phyloP scores from a whole-genome alignment of 495 filamentous ascomycete species.

The Thozetella sp. region DNA sequence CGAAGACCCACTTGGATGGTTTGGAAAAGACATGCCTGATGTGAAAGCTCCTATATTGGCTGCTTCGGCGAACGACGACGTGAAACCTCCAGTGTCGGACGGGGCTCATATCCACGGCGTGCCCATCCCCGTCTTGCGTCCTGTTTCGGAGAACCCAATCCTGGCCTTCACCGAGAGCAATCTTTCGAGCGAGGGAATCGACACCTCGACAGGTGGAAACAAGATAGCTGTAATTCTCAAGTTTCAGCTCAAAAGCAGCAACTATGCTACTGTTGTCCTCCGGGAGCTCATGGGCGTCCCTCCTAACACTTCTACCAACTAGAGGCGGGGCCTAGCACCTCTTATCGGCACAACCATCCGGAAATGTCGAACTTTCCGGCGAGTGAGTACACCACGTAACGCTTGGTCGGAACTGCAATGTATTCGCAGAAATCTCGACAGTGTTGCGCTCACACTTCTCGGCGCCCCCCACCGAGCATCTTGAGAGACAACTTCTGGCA shows the following conservation, averaged over 20 bases:
- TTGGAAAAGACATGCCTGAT: background rate
- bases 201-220: slow-evolving; percentile 20
- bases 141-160: slow-evolving; percentile 26
- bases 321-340: background rate
- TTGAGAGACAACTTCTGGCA: no score
- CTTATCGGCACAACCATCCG: no score
- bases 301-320: background rate
- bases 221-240: slow-evolving; percentile 85
- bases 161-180: slow-evolving; percentile 2
- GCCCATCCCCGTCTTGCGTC: slow-evolving; percentile 13
- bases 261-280: slow-evolving; percentile 94
- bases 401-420: no score
- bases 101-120: slow-evolving; percentile 11
- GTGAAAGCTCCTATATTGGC: background rate
- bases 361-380: no score
- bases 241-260: slow-evolving; percentile 80
- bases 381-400: no score
- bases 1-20: background rate
- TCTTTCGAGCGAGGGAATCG: slow-evolving; percentile 7
- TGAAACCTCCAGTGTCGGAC: background rate
- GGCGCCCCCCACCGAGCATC: no score
- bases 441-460: no score
- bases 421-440: no score
- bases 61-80: background rate
- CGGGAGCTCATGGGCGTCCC: slow-evolving; percentile 65